Percentiles rank a stretch among this genome's conserved stretches.
phyloP scores from a whole-genome alignment of 2,329 filamentous ascomycete genomes.

The Tolypocladium ophioglossoides region DNA sequence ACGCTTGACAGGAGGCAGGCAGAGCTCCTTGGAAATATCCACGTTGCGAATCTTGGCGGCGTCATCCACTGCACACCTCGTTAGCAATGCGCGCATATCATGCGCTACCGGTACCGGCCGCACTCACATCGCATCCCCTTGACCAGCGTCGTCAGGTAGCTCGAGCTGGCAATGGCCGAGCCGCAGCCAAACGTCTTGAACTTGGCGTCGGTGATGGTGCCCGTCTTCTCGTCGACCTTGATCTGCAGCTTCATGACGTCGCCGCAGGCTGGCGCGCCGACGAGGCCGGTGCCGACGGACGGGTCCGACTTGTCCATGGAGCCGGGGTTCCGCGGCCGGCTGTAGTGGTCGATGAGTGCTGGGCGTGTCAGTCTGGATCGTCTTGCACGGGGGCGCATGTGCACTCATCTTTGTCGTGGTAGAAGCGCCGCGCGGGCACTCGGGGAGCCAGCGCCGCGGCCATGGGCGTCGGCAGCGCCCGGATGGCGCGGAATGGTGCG shows the following conservation, averaged over 20 bases:
- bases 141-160: conserved; percentile 90
- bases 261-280: conserved; percentile 79
- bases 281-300: conserved; percentile 84
- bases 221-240: conserved; percentile 76
- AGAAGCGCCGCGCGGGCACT: conserved; percentile 27
- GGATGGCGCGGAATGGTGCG: conserved; percentile 6
- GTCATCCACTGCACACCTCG: conserved; percentile 55
- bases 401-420: conserved; percentile 34
- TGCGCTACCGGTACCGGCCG: not conserved
- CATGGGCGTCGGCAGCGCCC: conserved; percentile 7
- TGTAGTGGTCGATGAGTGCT: conserved; percentile 35
- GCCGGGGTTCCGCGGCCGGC: conserved; percentile 43
- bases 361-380: conserved; percentile 3
- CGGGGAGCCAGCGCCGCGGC: conserved; percentile 13
- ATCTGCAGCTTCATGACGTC: conserved; percentile 80
- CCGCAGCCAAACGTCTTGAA: conserved; percentile 98
- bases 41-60: conserved; percentile 90
- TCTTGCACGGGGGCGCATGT: not conserved
- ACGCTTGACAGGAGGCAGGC: conserved; percentile 80
- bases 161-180: conserved; percentile 78
- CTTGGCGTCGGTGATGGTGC: conserved; percentile 87
- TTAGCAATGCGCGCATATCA: not conserved
- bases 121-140: conserved; percentile 64
- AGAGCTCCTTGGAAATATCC: conserved; percentile 94
- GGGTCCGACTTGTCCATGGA: conserved; percentile 60